Evolutionary conservation across 2,329 filamentous ascomycete species (phyloP).

Genomic region (Penicillium sp.): DNA sequence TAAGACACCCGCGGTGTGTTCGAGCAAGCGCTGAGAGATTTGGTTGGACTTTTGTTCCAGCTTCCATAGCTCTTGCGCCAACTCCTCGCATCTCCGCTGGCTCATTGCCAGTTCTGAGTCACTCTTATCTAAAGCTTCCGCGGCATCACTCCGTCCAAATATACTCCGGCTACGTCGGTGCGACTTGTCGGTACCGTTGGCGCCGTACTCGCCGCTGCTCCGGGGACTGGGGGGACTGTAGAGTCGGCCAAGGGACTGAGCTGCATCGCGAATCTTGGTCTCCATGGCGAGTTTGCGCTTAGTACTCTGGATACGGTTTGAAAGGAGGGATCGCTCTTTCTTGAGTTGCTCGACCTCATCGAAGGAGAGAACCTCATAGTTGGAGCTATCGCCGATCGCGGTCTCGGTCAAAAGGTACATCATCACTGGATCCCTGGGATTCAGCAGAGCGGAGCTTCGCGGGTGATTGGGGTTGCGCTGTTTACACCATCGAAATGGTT

Average conservation of each 20-base stretch:
- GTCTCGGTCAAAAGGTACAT: conserved; percentile 93
- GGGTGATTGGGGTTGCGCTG: conserved; percentile 57
- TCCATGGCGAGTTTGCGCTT: conserved; percentile 85
- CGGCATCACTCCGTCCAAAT: conserved; percentile 49
- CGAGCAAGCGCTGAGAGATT: conserved; percentile 74
- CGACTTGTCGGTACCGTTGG: conserved; percentile 45
- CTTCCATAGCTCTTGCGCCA: conserved; percentile 77
- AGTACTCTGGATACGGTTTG: conserved; percentile 77
- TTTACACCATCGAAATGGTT: neutral
- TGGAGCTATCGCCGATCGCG: conserved; percentile 82
- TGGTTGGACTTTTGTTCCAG: conserved; percentile 77
- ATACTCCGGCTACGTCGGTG: conserved; percentile 58
- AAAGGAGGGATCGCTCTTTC: conserved; percentile 75
- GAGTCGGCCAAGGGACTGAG: conserved; percentile 80
- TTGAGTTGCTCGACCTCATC: conserved; percentile 92
- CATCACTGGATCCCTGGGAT: conserved; percentile 66
- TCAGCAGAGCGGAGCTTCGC: conserved; percentile 44
- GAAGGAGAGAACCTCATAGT: conserved; percentile 82
- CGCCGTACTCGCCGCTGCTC: conserved; percentile 47
- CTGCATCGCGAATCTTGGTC: conserved; percentile 91
- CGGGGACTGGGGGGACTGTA: conserved; percentile 68
- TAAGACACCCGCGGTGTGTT: conserved; percentile 90
- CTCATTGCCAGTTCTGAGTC: conserved; percentile 75
- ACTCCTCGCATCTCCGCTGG: conserved; percentile 80
- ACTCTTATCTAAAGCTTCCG: conserved; percentile 55